Percentiles rank a stretch among this genome's conserved stretches.
These are phyloP conservation scores for Kingdonia uniflora DNA, from an alignment of 164 flowering plant species.

Conservation along the genomic window DNA sequence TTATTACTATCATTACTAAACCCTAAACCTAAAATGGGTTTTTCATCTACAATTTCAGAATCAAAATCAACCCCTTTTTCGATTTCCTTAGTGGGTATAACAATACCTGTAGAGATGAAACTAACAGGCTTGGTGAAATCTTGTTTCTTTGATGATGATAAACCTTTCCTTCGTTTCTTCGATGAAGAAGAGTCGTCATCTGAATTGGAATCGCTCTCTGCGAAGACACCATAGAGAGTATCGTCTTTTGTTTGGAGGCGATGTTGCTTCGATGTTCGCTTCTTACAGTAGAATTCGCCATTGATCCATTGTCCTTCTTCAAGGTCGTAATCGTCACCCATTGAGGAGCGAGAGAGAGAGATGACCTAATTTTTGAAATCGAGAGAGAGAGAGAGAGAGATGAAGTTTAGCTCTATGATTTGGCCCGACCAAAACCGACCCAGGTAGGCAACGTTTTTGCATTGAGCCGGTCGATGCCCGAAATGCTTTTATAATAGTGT, in stretches of 20 bases:
- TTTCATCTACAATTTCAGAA: conserved; percentile 4
- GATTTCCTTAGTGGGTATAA: conserved; percentile 61
- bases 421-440: too few relatives aligned
- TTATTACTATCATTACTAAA: background rate
- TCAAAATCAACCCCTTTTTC: conserved; percentile 17
- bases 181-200: conserved; percentile 25
- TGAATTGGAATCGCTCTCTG: conserved; percentile 33
- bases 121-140: conserved; percentile 77
- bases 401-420: too few relatives aligned
- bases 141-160: conserved; percentile 15
- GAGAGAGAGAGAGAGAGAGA: too few relatives aligned
- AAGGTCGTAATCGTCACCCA: conserved; percentile 68
- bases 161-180: conserved; percentile 39
- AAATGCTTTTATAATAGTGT: too few relatives aligned
- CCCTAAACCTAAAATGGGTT: background rate
- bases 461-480: too few relatives aligned
- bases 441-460: too few relatives aligned
- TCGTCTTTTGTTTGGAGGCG: conserved; percentile 64
- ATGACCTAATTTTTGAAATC: too few relatives aligned
- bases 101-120: conserved; percentile 73
- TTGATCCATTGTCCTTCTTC: conserved; percentile 79
- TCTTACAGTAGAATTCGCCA: conserved; percentile 64
- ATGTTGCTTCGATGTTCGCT: conserved; percentile 42
- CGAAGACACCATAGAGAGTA: conserved; percentile 61
- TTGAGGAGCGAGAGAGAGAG: too few relatives aligned